Evolutionary conservation across 441 rosid genomes (phyloP), one percentile per base, ranked within the genome.

Genomic region (Lepidium campestre): DNA sequence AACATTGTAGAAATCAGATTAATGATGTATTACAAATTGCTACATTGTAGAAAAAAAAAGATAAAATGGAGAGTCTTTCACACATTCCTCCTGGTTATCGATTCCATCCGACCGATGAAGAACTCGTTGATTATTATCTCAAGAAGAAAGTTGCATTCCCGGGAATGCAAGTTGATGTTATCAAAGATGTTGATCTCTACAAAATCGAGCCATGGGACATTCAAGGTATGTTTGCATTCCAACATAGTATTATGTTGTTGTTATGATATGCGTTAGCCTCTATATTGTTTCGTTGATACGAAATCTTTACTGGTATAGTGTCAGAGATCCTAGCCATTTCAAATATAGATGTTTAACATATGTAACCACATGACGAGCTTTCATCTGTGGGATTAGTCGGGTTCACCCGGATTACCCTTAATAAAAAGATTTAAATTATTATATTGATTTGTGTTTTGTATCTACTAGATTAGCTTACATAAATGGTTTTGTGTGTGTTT

Each of bases 191-290:
- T n/a, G 90, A 85, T 62, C 90, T 85, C 65, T 85, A 85, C 67
- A 85, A 83, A 72, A 85, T 85, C 50, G 90, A 85, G 65, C 90
- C 90, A 31, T 85, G 90, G 90, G 88, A 85, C 77, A 83, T 85
- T 64, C 87, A 85, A 85, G 87, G 90, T 85, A 63, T 18, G 10
- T 29, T 40, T 31, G 59, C 55, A 66, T 56, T 71, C 31, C 52
- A 54, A 35, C 36, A 34, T 10, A 19, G 1, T 0, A 7, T 37
- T 48, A 39, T 27, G 8, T 27, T 8, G 1, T 29, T 29, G 34
- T 29, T 29, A 29, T 6, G 31, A 29, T 29, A 7, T 29, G 10
- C 34, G 10, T 29, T 29, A 29, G n/a, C n/a, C n/a, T n/a, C n/a
- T n/a, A n/a, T n/a, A n/a, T n/a, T n/a, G n/a, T n/a, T n/a, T n/a